Base-by-base conservation (phyloP, 306 rosid species). In the Trichosanthes cucumerina region DNA sequence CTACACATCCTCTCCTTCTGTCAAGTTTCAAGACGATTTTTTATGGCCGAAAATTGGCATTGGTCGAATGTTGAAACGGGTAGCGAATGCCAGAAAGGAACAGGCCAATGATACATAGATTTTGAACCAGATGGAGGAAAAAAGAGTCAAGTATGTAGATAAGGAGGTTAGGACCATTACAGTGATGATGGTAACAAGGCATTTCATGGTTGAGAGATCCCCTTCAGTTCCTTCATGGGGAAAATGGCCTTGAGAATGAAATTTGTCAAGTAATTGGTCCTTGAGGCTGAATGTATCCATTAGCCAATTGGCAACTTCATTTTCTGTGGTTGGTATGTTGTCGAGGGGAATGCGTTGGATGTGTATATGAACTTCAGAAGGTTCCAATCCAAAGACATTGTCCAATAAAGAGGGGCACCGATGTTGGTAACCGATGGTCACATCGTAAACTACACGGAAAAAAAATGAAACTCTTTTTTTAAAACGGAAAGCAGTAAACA, bases 361-460 rank as follows among this genome's bases (percentile, higher is more conserved):
- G 82, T 95, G 96, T 31, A 95, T 53, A 81, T 95, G 97, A 75
- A 95, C 99, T 85, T 92, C 99, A 53, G 97, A 91, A 58, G 99
- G 99, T 81, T 86, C 92, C 56, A 92, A 76, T 4, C 99, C 99
- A 69, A 92, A 95, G n/a, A 85, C 97, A 65, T 92, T 95, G 93
- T 95, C 99, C 79, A 89, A 47, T 83, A 95, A 92, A n/a, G 93
- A 83, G 50, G 99, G 99, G 58, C 90, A 87, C 26, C 73, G 86
- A 83, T 91, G 86, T 92, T 91, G 92, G 90, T 92, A 95, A 11
- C 92, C 93, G 33, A 95, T 83, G 7, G 84, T 88, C 84, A 88
- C 71, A 76, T 95, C 99, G 53, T 95, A 95, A 73, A 95, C 99
- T 95, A 92, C 88, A 89, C 19, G 38, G 38, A 71, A 43, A 81